Percentiles rank a stretch among this genome's conserved stretches.
These are phyloP conservation scores for Viola odorata DNA, from an alignment of 345 rosid genomes.

Conservation along the genomic window DNA sequence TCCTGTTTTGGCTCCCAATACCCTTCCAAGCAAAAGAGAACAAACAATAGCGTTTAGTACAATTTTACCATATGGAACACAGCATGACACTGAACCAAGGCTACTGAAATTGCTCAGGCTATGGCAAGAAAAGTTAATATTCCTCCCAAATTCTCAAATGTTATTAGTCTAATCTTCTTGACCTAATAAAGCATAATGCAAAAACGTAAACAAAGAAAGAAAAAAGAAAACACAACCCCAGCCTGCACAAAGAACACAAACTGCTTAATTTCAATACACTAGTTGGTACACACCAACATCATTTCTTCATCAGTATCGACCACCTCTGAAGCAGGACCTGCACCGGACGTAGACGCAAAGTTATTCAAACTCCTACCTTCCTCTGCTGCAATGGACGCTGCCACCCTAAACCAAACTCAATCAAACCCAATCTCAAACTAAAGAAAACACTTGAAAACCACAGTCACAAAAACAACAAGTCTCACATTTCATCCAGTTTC, in stretches of 20 bases:
- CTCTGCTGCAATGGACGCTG: slow-evolving; percentile 63
- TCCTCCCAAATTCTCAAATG: not conserved
- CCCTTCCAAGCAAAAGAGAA: not conserved
- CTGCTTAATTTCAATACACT: too few relatives aligned
- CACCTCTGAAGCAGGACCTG: slow-evolving; percentile 34
- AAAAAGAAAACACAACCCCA: too few relatives aligned
- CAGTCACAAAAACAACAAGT: slow-evolving; percentile 5
- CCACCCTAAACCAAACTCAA: slow-evolving; percentile 49
- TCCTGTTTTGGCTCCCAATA: slow-evolving; percentile 1
- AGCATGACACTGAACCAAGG: not conserved
- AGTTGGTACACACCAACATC: slow-evolving; percentile 16
- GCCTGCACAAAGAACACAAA: too few relatives aligned
- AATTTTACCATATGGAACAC: not conserved
- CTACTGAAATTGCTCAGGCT: not conserved
- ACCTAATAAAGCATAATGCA: too few relatives aligned
- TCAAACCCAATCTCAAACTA: slow-evolving; percentile 1
- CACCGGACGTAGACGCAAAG: slow-evolving; percentile 41
- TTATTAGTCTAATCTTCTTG: not conserved
- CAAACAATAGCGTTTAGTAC: not conserved
- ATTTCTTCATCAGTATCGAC: slow-evolving; percentile 41
- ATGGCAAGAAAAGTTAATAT: not conserved
- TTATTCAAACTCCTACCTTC: slow-evolving; percentile 28
- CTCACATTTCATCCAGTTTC: slow-evolving; percentile 66
- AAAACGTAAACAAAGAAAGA: too few relatives aligned
- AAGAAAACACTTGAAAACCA: slow-evolving; percentile 10